Conservation (phyloP, 176 grass and related monocot genomes). For the Phyllostachys edulis region DNA sequence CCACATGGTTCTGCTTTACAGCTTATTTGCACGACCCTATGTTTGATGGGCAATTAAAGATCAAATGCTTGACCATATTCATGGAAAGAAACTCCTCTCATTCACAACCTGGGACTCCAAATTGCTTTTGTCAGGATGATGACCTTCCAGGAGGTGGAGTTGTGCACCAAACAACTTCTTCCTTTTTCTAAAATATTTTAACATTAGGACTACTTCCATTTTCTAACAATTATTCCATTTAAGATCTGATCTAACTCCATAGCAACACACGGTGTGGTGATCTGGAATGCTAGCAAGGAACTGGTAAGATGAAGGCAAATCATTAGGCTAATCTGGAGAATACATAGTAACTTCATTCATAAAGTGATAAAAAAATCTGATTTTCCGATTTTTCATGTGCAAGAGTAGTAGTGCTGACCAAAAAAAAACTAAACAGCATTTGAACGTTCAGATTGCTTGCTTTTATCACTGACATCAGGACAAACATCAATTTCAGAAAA, state of each 20-base stretch:
- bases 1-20: conserved; percentile 6
- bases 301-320: conserved; percentile 19
- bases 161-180: conserved; percentile 46
- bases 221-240: conserved; percentile 1
- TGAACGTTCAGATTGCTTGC: conserved; percentile 21
- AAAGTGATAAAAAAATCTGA: conserved; percentile 9
- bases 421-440: conserved; percentile 14
- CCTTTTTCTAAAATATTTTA: conserved; percentile 26
- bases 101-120: conserved; percentile 32
- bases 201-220: neutral
- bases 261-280: conserved; percentile 33
- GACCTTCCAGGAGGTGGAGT: conserved; percentile 17
- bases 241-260: conserved; percentile 37
- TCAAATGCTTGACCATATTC: conserved; percentile 34
- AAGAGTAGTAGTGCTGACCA: neutral
- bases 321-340: conserved; percentile 12
- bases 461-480: conserved; percentile 29
- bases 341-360: conserved; percentile 33
- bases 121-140: conserved; percentile 20
- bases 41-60: conserved; percentile 35
- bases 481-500: conserved; percentile 7
- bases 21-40: conserved; percentile 7
- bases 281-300: conserved; percentile 46
- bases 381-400: conserved; percentile 32
- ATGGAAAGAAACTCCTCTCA: conserved; percentile 40